Base-by-base conservation (phyloP, 345 rosid genomes). In the Melastoma malabathricum region DNA sequence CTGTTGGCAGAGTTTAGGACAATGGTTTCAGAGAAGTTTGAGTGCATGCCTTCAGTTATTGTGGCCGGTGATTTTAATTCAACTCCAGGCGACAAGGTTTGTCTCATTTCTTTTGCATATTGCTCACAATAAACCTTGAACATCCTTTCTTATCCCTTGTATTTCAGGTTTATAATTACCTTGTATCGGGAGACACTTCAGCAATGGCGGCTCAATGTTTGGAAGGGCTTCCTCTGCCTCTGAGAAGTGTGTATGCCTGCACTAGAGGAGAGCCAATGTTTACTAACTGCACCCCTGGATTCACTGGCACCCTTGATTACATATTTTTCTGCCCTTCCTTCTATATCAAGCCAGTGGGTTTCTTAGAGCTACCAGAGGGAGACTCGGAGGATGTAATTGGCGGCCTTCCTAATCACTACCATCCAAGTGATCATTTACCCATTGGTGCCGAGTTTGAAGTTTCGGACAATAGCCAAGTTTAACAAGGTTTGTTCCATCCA, bases 21-120 rank as follows among this genome's bases (percentile, higher is more conserved):
- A 1, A 55, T 69, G 57, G 80, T 87, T 61, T 65, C 84, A 17
- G 70, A 74, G 16, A 81, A 64, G 64, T 84, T 71, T 22, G 75
- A 79, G 17, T 79, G 90, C 56, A 56, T 48, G 20, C 94, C 97
- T 46, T 71, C 89, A 7, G 59, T 80, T 25, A 23, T 84, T 58
- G 54, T 87, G 58, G 78, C 89, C 44, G 98, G 96, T 41, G 98
- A 92, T 86, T 92, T 92, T 75, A 92, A 92, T 69, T 87, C 98
- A 68, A 74, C 63, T 46, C 96, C 96, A 3, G 74, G 81, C 10
- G 98, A 92, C 67, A 62, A 64, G 95, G 98, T 90, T 53, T 17
- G 31, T 29, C 13, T 34, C 52, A 15, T 0, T 31, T 20, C 34
- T 13, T 45, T 51, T 27, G 31, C 31, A 27, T 27, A 27, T 27